Evolutionary conservation across 139 green algal genomes (phyloP).

Genomic region (Chlorella sp.): DNA sequence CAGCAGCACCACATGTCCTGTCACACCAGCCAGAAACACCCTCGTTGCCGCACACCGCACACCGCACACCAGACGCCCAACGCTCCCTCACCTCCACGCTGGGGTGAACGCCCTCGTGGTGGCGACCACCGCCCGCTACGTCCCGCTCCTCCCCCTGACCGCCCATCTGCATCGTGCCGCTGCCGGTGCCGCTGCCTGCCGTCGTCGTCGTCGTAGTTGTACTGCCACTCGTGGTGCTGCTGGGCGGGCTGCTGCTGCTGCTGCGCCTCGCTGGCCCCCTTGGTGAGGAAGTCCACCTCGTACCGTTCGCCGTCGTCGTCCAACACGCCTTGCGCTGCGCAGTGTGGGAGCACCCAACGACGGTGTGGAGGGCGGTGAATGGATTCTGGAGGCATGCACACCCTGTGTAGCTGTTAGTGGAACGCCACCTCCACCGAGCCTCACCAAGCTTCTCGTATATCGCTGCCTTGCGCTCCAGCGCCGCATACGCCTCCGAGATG

Average conservation of each 20-base stretch:
- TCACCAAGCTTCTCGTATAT: constrained; percentile 68
- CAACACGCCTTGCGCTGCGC: constrained; percentile 31
- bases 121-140: too few species aligned
- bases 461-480: constrained; percentile 72
- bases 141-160: too few species aligned
- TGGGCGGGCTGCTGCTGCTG: background rate
- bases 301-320: constrained; percentile 57
- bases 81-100: too few species aligned
- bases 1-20: too few species aligned
- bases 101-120: too few species aligned
- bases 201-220: constrained; percentile 25
- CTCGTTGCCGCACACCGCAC: too few species aligned
- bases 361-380: background rate
- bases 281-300: constrained; percentile 71
- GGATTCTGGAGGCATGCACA: background rate
- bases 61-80: too few species aligned
- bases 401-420: too few species aligned
- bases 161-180: too few species aligned
- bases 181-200: constrained; percentile 50
- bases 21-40: too few species aligned
- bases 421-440: too few species aligned
- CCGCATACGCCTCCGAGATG: constrained; percentile 37
- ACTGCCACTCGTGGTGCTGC: background rate
- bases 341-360: too few species aligned
- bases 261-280: constrained; percentile 11